Base-by-base conservation (phyloP, 1,139 yeast genomes). In the Protomyces arabidopsidicola region DNA sequence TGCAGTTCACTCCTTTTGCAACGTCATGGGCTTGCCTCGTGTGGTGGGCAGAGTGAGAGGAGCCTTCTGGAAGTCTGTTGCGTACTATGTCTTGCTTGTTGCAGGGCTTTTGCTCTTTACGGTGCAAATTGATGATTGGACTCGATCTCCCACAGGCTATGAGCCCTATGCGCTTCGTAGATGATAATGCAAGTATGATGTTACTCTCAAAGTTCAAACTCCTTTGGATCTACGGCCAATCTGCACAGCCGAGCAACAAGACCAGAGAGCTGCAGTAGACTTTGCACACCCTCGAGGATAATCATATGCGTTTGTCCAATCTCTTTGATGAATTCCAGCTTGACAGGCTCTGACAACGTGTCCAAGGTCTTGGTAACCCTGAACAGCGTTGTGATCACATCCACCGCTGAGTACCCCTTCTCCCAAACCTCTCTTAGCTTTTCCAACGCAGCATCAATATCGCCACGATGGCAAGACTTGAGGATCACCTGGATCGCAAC, bases 391-490 rank as follows among this genome's bases (percentile, higher is more conserved):
- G 96, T 86, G 8, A 90, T 90, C 53, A 93, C 89, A 75, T 93
- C 99, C 36, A 90, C 88, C 0, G 97, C 95, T 6, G 95, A 86
- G 73, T 93, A 95, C 2, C 99, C 99, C 72, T 88, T 89, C 38
- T 77, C 80, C 97, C 97, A 91, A 45, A 93, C 79, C 48, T 79
- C 78, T 65, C 84, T 84, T 68, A 95, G 79, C 65, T 84, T 80
- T 5, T 78, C 83, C n/a, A 90, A 72, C 0, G 96, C 88, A 5
- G 79, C 82, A 65, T 90, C 95, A 42, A 90, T 80, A 20, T 85
- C 80, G 5, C 76, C 73, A 55, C 75, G 71, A 8, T 73, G 70
- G 54, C 84, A 81, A 35, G 87, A 83, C 60, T 81, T 74, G 56
- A 93, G 75, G 83, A 93, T 90, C 70, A 85, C 84, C 70, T 84